Conservation (phyloP, 352 stramenopile genomes). For the Pythium coloratum region DNA sequence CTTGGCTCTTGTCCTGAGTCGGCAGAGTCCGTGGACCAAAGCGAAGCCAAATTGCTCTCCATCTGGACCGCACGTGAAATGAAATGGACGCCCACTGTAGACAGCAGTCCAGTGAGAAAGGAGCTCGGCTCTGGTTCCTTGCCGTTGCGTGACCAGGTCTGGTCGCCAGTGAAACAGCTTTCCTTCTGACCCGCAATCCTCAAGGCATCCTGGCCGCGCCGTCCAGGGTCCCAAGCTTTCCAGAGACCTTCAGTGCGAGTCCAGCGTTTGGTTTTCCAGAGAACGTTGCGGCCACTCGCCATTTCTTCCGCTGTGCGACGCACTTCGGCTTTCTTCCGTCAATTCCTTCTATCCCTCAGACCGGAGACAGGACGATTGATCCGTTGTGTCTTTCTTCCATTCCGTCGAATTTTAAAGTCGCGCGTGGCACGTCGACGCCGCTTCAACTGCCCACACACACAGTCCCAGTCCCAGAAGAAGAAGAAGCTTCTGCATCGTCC, state of each 20-base stretch:
- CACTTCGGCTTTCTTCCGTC: neutral
- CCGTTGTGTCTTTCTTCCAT: neutral
- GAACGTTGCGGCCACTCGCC: neutral
- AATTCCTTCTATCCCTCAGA: neutral
- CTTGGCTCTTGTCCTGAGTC: neutral
- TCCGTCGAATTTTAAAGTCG: constrained; percentile 1
- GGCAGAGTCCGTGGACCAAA: neutral
- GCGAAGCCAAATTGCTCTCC: too few relatives aligned
- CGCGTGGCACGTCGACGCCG: neutral
- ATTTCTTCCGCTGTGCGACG: neutral
- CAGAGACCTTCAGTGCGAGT: neutral
- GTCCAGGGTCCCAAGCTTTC: too few relatives aligned
- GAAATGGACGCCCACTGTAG: too few relatives aligned
- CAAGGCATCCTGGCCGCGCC: neutral
- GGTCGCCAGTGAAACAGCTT: neutral
- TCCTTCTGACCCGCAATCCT: neutral
- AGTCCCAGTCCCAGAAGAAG: neutral
- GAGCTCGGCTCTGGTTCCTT: neutral
- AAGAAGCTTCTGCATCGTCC: neutral
- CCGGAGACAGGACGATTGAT: too few relatives aligned
- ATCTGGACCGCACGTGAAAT: too few relatives aligned
- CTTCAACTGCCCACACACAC: neutral
- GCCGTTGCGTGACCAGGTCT: neutral
- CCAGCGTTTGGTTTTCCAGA: neutral
- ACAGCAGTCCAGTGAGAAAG: neutral